Conservation (phyloP, 78 protist species). For the Blattamonas nauphoetae region DNA sequence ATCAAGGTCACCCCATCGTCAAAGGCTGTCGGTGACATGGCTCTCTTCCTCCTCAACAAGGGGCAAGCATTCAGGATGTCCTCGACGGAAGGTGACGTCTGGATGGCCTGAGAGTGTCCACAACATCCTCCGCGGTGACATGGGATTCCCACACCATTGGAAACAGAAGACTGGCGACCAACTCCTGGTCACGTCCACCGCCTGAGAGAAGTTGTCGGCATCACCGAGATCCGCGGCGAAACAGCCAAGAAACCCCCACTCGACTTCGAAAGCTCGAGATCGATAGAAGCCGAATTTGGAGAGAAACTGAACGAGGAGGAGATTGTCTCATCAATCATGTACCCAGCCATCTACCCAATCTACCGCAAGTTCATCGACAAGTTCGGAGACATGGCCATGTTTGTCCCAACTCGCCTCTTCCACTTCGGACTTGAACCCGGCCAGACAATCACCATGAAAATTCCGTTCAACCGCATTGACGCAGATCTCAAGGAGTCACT, state of each 20-base stretch:
- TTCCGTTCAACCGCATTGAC: not conserved
- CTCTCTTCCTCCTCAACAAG: conserved; percentile 1
- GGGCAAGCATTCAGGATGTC: not conserved
- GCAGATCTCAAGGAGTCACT: not conserved
- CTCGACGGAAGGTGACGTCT: not conserved
- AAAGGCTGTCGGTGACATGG: conserved; percentile 34
- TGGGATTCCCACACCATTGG: conserved; percentile 13
- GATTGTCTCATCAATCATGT: not conserved
- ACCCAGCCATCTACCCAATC: not conserved
- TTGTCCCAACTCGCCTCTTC: conserved; percentile 2
- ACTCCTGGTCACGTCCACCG: not conserved
- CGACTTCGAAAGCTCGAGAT: not conserved
- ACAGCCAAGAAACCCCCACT: not conserved
- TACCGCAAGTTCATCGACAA: not conserved
- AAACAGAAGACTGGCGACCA: not conserved
- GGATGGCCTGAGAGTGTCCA: not conserved
- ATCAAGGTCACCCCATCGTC: conserved; percentile 71
- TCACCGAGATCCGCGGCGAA: not conserved
- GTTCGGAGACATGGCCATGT: not conserved
- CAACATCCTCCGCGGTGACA: not conserved
- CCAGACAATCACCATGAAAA: not conserved
- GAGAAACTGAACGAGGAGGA: not conserved
- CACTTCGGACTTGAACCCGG: not conserved
- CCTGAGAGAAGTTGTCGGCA: not conserved
- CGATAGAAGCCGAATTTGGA: not conserved